phyloP scores from a whole-genome alignment of 139 green algal species.

The Pleodorina starrii region DNA sequence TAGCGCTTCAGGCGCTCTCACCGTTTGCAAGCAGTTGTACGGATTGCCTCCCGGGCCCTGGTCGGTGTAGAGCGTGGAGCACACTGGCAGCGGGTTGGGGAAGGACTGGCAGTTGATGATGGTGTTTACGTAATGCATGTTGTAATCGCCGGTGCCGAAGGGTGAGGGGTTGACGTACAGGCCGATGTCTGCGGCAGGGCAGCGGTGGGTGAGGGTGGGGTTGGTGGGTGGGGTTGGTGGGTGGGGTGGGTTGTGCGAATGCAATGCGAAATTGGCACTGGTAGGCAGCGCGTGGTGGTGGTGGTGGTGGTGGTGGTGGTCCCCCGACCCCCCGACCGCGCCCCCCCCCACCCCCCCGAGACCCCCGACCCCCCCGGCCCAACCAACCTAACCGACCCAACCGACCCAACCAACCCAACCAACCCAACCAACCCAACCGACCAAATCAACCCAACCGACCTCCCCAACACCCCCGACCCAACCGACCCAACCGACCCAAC shows the following conservation, averaged over 20 bases:
- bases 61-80: constrained; percentile 22
- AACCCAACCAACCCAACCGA: too few species aligned
- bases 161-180: constrained; percentile 29
- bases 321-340: too few species aligned
- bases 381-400: too few species aligned
- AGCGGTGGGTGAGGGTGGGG: not conserved
- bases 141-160: constrained; percentile 33
- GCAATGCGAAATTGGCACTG: not conserved
- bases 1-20: not conserved
- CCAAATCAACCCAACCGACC: too few species aligned
- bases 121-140: constrained; percentile 33
- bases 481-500: not conserved
- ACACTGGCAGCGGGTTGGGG: constrained; percentile 16
- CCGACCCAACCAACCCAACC: too few species aligned
- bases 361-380: too few species aligned
- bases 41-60: not conserved
- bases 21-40: constrained; percentile 28
- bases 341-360: too few species aligned
- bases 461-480: too few species aligned
- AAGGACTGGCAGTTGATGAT: constrained; percentile 18
- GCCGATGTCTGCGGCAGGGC: not conserved
- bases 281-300: not conserved
- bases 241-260: too few species aligned
- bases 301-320: not conserved
- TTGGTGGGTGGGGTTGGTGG: too few species aligned